Base-by-base conservation (phyloP, 306 rosid genomes). In the Cicer bijugum region DNA sequence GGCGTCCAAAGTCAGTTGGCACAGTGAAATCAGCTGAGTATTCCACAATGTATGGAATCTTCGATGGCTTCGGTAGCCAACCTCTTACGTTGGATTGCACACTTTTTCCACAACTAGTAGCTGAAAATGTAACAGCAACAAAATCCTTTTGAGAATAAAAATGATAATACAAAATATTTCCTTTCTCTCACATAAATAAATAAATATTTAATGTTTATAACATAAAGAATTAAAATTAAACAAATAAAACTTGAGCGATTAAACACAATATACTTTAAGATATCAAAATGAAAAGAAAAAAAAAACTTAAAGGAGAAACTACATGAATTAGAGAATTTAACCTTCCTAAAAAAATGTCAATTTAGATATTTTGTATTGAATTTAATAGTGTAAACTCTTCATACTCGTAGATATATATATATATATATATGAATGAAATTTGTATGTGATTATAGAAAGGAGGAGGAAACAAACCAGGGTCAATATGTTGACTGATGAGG, bases 401-500 rank as follows among this genome's bases (percentile, higher is more conserved):
- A 23, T 0, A 23, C 33, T 4, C 33, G 33, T 23, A 2, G 0
- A 23, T 23, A 23, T 23, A 20, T 20, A 20, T 20, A 20, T 20
- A 20, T 20, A 23, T 23, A 23, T 23, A 23, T 23, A 23, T 23
- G 28, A 23, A 23, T 23, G 0, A 23, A 2, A 23, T 23, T 23
- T 23, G 28, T 23, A 2, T 23, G 2, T 50, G 9, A 51, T 51
- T 1, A 51, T 7, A 65, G 8, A 35, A 14, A 20, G 4, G 1
- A 64, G 15, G 40, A 14, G 33, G 16, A 33, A 67, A 68, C 85
- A 55, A 62, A 94, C 99, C 89, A 33, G 96, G 89, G 67, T 94
- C 96, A 20, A 88, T 84, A 69, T 83, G 79, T 4, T 89, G 72
- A 55, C 99, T 94, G 42, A 94, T 74, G 7, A 94, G 93, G 9